A percentile compares a stretch with the other conserved stretches of the same genome.
These are phyloP conservation scores for Novymonas esmeraldas DNA, from an alignment of 208 protist genomes.

Conservation along the genomic window DNA sequence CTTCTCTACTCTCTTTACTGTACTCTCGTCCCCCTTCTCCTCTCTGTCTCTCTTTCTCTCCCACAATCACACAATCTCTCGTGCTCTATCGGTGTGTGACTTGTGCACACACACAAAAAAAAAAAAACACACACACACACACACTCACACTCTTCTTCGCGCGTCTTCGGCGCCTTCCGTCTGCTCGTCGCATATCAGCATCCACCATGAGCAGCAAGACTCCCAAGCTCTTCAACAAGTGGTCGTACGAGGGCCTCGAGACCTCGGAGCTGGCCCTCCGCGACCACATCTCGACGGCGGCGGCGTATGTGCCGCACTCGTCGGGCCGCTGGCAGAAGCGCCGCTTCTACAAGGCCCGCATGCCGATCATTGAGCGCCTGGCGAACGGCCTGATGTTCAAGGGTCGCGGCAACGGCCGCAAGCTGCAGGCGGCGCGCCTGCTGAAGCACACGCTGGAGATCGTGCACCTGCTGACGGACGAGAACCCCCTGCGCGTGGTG, in stretches of 20 bases:
- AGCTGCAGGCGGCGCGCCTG: constrained; percentile 99
- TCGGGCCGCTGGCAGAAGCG: constrained; percentile 98
- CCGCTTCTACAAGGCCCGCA: constrained; percentile 99
- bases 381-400: constrained; percentile 99
- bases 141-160: not conserved
- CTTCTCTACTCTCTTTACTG: no score
- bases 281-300: constrained; percentile 98
- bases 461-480: constrained; percentile 98
- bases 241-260: constrained; percentile 85
- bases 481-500: constrained; percentile 99
- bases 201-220: constrained; percentile 16
- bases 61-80: not conserved
- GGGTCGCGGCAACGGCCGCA: constrained; percentile 99
- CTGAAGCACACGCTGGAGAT: constrained; percentile 99
- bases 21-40: not conserved
- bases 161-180: not conserved
- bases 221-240: constrained; percentile 93
- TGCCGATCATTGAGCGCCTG: constrained; percentile 95
- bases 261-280: constrained; percentile 89
- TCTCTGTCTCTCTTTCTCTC: not conserved
- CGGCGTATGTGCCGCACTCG: constrained; percentile 98
- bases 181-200: not conserved
- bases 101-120: not conserved
- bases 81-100: no score
- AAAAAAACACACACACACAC: not conserved